Evolutionary conservation across 2,329 filamentous ascomycete species (phyloP).

Genomic region (Ceratocystis eucalypticola): DNA sequence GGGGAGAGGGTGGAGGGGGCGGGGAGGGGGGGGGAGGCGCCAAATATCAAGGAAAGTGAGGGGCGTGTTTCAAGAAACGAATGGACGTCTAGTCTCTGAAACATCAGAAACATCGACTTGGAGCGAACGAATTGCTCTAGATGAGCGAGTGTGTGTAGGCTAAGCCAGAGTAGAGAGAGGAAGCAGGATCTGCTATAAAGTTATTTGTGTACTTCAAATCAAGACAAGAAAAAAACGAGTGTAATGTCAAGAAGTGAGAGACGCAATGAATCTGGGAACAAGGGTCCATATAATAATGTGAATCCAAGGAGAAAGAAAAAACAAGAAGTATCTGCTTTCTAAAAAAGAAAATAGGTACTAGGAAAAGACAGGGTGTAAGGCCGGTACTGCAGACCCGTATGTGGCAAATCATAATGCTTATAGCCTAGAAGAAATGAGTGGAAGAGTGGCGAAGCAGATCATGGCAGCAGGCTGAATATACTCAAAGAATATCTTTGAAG

Average conservation of each 20-base stretch:
- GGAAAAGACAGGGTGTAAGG: not conserved
- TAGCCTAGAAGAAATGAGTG: not conserved
- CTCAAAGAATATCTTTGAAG: not conserved
- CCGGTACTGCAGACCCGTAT: not conserved
- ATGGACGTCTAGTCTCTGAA: not conserved
- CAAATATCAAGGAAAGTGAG: not conserved
- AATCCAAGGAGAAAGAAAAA: not conserved
- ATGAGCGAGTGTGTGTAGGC: not conserved
- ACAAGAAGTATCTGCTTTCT: not conserved
- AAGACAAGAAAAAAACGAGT: not conserved
- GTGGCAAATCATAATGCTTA: not conserved
- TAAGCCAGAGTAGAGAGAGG: not conserved
- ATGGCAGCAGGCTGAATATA: not conserved
- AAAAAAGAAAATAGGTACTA: not conserved
- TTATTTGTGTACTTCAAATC: not conserved
- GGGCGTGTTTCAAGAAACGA: not conserved
- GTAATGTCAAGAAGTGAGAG: not conserved
- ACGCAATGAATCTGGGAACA: not conserved
- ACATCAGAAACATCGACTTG: not conserved
- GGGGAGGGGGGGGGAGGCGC: not conserved
- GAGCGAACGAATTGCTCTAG: not conserved
- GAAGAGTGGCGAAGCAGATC: not conserved
- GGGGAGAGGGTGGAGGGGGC: too few relatives aligned
- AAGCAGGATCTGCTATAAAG: not conserved
- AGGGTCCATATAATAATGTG: not conserved